Conservation (phyloP, 805 yeast genomes). For the Yamadazyma phyllophila region DNA sequence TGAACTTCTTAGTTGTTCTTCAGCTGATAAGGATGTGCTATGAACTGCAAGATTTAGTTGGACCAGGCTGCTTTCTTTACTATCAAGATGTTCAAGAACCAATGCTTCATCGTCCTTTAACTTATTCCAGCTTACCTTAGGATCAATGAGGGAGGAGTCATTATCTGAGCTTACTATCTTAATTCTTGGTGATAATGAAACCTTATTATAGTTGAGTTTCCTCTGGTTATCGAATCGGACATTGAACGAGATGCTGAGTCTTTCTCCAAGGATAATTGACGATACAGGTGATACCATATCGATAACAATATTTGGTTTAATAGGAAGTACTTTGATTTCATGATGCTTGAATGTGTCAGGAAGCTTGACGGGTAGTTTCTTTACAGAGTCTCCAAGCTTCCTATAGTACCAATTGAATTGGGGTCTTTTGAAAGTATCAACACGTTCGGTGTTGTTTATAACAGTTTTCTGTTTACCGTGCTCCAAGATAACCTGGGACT, state of each 20-base stretch:
- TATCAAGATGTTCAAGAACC: constrained; percentile 17
- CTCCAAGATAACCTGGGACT: constrained; percentile 11
- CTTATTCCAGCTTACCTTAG: constrained; percentile 31
- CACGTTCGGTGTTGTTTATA: constrained; percentile 10
- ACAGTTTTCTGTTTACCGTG: constrained; percentile 1
- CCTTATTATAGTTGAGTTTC: constrained; percentile 17
- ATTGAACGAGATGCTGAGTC: constrained; percentile 19
- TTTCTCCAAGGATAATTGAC: constrained; percentile 31
- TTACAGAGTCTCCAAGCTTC: background rate
- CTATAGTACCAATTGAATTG: constrained; percentile 9
- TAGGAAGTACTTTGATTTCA: constrained; percentile 18
- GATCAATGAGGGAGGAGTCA: constrained; percentile 6
- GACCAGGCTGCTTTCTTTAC: constrained; percentile 1
- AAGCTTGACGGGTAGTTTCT: constrained; percentile 7
- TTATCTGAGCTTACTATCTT: constrained; percentile 12
- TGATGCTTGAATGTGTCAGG: constrained; percentile 10
- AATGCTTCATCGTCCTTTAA: constrained; percentile 42
- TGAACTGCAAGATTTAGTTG: constrained; percentile 23
- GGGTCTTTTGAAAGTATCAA: background rate
- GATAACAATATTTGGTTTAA: constrained; percentile 25
- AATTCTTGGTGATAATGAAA: constrained; percentile 22
- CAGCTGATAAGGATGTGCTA: constrained; percentile 17
- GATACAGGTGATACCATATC: constrained; percentile 10
- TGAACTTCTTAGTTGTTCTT: constrained; percentile 13
- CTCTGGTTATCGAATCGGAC: constrained; percentile 18